These are phyloP conservation scores for Tremella mesenterica DNA, from an alignment of 768 basidiomycete species.

Conservation along the genomic window DNA sequence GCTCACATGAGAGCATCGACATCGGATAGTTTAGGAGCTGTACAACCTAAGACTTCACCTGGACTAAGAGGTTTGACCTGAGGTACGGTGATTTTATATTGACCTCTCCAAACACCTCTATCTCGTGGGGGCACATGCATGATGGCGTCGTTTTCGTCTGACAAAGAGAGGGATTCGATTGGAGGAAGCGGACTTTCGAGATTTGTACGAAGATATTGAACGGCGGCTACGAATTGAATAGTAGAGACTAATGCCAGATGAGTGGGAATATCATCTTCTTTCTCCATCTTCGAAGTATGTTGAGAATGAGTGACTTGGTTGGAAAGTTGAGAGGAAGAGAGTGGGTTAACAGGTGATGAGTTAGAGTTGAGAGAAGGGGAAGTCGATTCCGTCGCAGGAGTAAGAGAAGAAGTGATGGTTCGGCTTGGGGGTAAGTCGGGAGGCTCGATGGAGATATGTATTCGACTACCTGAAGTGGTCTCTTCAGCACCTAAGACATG, in stretches of 20 bases:
- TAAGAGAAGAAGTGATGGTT: too few species aligned
- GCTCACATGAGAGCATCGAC: constrained; percentile 87
- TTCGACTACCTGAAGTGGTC: constrained; percentile 42
- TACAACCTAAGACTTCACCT: constrained; percentile 94
- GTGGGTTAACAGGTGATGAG: too few species aligned
- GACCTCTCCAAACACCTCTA: constrained; percentile 43
- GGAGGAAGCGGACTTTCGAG: constrained; percentile 47
- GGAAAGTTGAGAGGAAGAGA: neutral
- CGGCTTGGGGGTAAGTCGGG: too few species aligned
- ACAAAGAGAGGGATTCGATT: constrained; percentile 5
- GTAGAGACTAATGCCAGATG: constrained; percentile 88
- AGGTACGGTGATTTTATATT: constrained; percentile 41
- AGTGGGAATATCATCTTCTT: constrained; percentile 47
- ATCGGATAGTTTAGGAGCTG: constrained; percentile 67
- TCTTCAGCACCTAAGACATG: constrained; percentile 54
- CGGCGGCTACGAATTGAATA: constrained; percentile 90
- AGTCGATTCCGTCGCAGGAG: neutral
- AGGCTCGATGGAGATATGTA: constrained; percentile 49
- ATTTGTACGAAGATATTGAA: constrained; percentile 77
- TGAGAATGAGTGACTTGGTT: too few species aligned
- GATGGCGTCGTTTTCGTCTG: constrained; percentile 13
- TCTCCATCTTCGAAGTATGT: too few species aligned
- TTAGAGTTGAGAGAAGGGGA: too few species aligned
- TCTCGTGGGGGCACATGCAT: constrained; percentile 30
- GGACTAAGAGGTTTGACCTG: constrained; percentile 75